Base-by-base conservation (phyloP, 208 protist species). In the Phytomonas sp. region DNA sequence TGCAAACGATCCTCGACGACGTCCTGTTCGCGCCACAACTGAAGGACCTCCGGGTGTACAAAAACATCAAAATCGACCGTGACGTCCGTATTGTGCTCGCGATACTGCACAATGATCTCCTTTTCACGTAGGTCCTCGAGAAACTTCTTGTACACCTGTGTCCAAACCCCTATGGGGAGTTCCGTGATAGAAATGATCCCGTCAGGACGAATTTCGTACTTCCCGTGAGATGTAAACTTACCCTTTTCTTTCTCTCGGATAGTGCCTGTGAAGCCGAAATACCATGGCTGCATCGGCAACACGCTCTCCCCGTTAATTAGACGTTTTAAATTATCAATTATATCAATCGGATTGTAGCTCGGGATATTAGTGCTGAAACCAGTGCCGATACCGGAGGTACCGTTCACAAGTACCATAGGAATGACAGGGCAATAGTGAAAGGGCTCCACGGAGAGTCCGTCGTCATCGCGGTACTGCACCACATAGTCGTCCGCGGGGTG, bases 351-450 rank as follows among this genome's bases (percentile, higher is more conserved):
- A 78, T 99, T 98, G 81, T 98, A 99, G 77, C 92, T 98, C 34
- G 99, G 98, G 60, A 99, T 98, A 43, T 78, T 94, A 13, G 98
- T 98, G 66, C 85, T 89, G 93, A 99, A 99, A 63, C 99, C 99
- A 11, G 99, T 99, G 60, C 99, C 99, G 77, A 99, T 99, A 78
- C 99, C 99, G 13, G 97, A 85, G 4, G 91, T 84, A 46, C 99
- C 99, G 87, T 99, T 99, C 32, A 99, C 93, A 0, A 99, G 87
- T 20, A 97, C 95, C 87, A 99, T 99, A 15, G 99, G 99, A 37
- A 99, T 91, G 29, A 99, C 91, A 9, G 99, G 99, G 6, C 99
- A 71, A 84, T 99, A 99, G 74, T 78, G 99, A 73, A 94, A 94
- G 8, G 99, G 99, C 92, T 99, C 99, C 56, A 99, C 99, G 9